Evolutionary conservation across 495 filamentous ascomycete genomes (phyloP).

Genomic region (Acidiella bohemica): DNA sequence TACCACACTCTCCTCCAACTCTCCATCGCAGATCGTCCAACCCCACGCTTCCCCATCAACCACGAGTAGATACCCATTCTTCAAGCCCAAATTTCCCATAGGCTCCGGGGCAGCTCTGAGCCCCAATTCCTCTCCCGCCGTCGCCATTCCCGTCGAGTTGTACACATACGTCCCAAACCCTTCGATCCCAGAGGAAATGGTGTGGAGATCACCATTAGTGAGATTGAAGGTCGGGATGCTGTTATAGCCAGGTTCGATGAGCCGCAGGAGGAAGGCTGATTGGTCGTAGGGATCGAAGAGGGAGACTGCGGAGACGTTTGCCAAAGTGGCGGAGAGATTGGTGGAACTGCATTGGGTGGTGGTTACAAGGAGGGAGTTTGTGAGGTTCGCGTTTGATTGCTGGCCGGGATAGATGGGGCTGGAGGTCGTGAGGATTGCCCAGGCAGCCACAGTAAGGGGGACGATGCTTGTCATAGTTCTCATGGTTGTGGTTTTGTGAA

Average conservation of each 20-base stretch:
- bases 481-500: background rate
- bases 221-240: conserved; percentile 23
- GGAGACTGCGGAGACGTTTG: conserved; percentile 13
- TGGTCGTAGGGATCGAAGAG: conserved; percentile 22
- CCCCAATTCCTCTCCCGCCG: conserved; percentile 12
- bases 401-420: background rate
- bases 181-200: conserved; percentile 10
- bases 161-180: conserved; percentile 17
- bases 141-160: conserved; percentile 18
- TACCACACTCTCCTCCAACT: conserved; percentile 17
- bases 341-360: conserved; percentile 6
- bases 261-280: conserved; percentile 19
- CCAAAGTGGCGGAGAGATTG: conserved; percentile 6
- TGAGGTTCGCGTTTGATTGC: background rate
- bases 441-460: too few relatives aligned
- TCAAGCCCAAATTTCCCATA: conserved; percentile 18
- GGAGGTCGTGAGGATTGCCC: background rate
- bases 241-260: conserved; percentile 22
- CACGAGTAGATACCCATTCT: conserved; percentile 20
- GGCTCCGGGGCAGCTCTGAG: conserved; percentile 13
- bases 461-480: background rate
- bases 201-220: conserved; percentile 19
- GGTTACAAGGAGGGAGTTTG: conserved; percentile 15
- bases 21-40: conserved; percentile 22
- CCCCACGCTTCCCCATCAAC: conserved; percentile 21